A percentile compares a stretch with the other conserved stretches of the same genome.
Conservation (phyloP, 2,329 filamentous ascomycete species). For the Leptodontidium sp. region DNA sequence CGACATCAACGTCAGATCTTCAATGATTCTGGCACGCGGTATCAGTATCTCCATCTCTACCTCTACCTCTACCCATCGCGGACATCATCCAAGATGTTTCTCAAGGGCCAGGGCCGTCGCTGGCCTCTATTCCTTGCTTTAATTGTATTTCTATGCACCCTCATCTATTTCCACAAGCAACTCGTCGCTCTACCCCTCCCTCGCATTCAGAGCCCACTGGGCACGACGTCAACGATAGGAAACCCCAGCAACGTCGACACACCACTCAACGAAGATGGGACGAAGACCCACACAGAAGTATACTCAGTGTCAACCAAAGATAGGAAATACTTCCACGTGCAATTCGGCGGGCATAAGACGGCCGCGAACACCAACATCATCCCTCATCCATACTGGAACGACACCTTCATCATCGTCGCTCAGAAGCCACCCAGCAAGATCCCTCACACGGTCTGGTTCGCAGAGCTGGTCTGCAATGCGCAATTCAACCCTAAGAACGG, state of each 20-base stretch:
- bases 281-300: conserved; percentile 22
- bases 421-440: conserved; percentile 49
- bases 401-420: conserved; percentile 61
- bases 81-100: conserved; percentile 13
- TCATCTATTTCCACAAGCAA: conserved; percentile 15
- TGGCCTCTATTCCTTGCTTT: conserved; percentile 7
- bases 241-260: conserved; percentile 12
- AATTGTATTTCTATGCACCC: not conserved
- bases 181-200: not conserved
- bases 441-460: conserved; percentile 45
- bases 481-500: conserved; percentile 50
- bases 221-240: not conserved
- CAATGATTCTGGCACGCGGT: not conserved
- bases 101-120: conserved; percentile 10
- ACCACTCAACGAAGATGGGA: not conserved
- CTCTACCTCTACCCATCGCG: not conserved
- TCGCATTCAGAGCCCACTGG: not conserved
- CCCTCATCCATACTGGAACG: conserved; percentile 57
- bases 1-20: conserved; percentile 2
- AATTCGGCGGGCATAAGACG: conserved; percentile 51
- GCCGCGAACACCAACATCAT: conserved; percentile 66
- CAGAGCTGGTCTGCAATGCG: conserved; percentile 60
- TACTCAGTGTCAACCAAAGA: conserved; percentile 55
- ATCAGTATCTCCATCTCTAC: too few relatives aligned
- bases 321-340: conserved; percentile 57